Evolutionary conservation across 495 filamentous ascomycete species (phyloP), one percentile per base, ranked within the genome.

Genomic region (Daldinia childiae): DNA sequence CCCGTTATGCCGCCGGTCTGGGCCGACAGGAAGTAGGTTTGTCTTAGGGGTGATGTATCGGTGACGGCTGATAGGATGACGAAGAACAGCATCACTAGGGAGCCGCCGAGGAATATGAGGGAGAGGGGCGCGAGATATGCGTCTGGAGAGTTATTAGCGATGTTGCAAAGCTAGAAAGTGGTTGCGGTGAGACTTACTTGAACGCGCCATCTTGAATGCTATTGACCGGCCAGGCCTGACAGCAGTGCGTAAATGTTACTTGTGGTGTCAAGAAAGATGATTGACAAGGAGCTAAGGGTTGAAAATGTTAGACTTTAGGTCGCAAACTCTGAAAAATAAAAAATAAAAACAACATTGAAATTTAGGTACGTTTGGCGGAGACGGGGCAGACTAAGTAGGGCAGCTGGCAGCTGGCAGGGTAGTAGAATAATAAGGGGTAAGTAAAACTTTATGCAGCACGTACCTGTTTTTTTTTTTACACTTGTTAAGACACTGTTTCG

Each of bases 1-100:
- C 87, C 87, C 11, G 89, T 82, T 74, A 96, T 93, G 73, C 83
- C 87, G 51, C 82, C 79, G 14, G 92, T 95, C 76, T 88, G 84
- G 71, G 90, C 91, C 75, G 90, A 86, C 32, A 97, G 87, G 85
- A 97, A 96, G 82, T 90, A 97, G 72, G 93, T 91, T 45, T 90
- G 72, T 70, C 90, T 87, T 17, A 93, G 82, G 5, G 94, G 94
- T 12, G 79, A 85, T 11, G 77, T 78, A 66, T 85, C 81, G 32
- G 82, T 84, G 6, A 85, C 80, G 55, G 92, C 93, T 26, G 88
- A 92, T 27, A 97, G 86, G 54, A 97, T 82, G 59, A 93, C 86
- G 78, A 97, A 89, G 81, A 93, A 91, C 62, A 94, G 90, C 71
- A 97, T 80, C 45, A 96, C 82, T 61, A 92, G 80, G 29, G 92